Percentiles rank a stretch among this genome's conserved stretches.
These are phyloP conservation scores for Globisporangium paroecandrum DNA, from an alignment of 352 stramenopile species.

Conservation along the genomic window DNA sequence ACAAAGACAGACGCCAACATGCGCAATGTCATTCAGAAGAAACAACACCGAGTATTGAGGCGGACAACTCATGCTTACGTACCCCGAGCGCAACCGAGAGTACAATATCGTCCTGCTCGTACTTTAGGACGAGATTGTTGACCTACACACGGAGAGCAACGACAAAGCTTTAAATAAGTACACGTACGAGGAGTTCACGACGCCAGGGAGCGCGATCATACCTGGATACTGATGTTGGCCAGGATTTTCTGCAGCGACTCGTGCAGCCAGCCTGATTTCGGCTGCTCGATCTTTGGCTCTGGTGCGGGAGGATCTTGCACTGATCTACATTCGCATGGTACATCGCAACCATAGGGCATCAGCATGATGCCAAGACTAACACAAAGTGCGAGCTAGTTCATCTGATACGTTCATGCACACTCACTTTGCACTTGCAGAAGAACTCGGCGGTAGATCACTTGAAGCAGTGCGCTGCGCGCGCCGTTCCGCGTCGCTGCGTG, in stretches of 20 bases:
- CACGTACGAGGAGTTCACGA: neutral
- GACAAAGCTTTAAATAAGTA: neutral
- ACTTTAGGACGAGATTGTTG: constrained; percentile 88
- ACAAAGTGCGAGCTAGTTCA: neutral
- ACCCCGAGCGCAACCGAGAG: constrained; percentile 81
- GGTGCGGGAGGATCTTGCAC: neutral
- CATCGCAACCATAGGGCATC: neutral
- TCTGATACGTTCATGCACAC: neutral
- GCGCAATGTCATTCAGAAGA: neutral
- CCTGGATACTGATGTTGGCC: constrained; percentile 77
- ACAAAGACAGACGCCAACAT: constrained; percentile 4
- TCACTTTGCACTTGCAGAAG: constrained; percentile 4
- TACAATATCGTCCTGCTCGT: constrained; percentile 84
- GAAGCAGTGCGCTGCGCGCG: constrained; percentile 20
- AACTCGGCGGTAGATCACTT: neutral
- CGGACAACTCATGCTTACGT: constrained; percentile 8
- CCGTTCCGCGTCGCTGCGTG: constrained; percentile 30
- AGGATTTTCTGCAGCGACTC: constrained; percentile 79
- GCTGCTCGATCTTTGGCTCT: constrained; percentile 61
- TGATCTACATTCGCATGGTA: constrained; percentile 4
- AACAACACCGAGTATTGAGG: neutral
- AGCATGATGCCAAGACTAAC: neutral
- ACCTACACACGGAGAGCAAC: constrained; percentile 30
- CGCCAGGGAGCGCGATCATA: neutral
- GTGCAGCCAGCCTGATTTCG: constrained; percentile 79